Base-by-base conservation (phyloP, 1,139 yeast genomes). In the Yamadazyma spencermartinsiae region DNA sequence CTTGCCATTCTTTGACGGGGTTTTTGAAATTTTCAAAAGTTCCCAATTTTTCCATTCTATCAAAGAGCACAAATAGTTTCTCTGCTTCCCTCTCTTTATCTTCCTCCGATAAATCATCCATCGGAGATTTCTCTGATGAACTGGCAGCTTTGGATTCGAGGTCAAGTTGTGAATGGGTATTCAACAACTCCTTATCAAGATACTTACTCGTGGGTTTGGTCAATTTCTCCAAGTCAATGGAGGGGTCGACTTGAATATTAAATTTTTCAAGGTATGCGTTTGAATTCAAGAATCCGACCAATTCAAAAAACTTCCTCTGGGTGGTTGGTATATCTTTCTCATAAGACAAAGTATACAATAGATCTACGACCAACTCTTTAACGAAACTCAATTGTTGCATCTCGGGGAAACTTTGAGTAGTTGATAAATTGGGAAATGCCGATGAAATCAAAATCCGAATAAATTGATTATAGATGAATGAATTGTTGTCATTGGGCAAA, bases 41-140 rank as follows among this genome's bases (percentile, higher is more conserved):
- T 0, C 79, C 76, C 20, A 49, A 35, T 48, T 66, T 66, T 39
- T 72, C 75, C 59, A 74, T 66, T 44, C 75, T 57, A 28, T 74
- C 79, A 48, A 78, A 75, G 3, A 76, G 42, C 3, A 63, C 71
- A 50, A 71, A 74, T 50, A 78, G 54, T 45, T 73, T 65, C 38
- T 76, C 80, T 1, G 81, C 77, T 48, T 78, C 82, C 8, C 54
- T 52, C 42, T 75, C 79, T 49, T 77, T 76, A 45, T 78, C 82
- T 39, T 70, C 76, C n/a, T 64, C 68, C 1, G 76, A 64, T 62
- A 76, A 40, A 2, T 44, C 51, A 32, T 25, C 38, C 4, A 25
- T 11, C 7, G 20, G 19, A 7, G 42, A 25, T n/a, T 21, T 31
- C 18, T 30, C 33, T 30, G 19, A 8, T 8, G 18, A 10, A 4